These are phyloP conservation scores for Spinacia oleracea DNA, from an alignment of 179 eudicot genomes.

Conservation along the genomic window DNA sequence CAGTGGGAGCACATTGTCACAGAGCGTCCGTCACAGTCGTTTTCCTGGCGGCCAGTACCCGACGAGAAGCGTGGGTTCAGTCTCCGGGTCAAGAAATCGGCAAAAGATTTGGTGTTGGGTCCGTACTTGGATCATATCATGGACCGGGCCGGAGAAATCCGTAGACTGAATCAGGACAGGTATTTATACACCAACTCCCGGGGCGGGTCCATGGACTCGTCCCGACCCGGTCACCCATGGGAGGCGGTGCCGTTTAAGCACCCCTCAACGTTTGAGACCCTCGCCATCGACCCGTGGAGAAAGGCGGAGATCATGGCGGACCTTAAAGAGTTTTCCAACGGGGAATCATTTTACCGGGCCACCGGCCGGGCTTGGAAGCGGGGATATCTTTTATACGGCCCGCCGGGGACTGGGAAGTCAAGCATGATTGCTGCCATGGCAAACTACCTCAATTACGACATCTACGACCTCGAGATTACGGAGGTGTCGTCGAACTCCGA, in stretches of 20 bases:
- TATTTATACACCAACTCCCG: constrained; percentile 76
- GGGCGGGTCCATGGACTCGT: constrained; percentile 71
- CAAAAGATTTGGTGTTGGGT: constrained; percentile 38
- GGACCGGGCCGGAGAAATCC: constrained; percentile 55
- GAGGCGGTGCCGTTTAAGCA: constrained; percentile 94
- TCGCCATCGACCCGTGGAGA: constrained; percentile 71
- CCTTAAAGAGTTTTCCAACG: constrained; percentile 54
- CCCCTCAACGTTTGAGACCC: constrained; percentile 83
- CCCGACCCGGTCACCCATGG: constrained; percentile 76
- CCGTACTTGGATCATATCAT: constrained; percentile 69
- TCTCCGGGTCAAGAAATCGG: constrained; percentile 52
- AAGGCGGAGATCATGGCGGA: constrained; percentile 62
- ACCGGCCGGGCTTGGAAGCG: constrained; percentile 81
- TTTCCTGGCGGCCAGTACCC: constrained; percentile 90
- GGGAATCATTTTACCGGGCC: constrained; percentile 58
- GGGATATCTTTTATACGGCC: constrained; percentile 37
- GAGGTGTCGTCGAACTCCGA: constrained; percentile 76
- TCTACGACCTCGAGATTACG: constrained; percentile 79
- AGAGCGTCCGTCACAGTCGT: constrained; percentile 54
- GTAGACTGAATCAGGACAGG: constrained; percentile 64
- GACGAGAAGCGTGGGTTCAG: constrained; percentile 82
- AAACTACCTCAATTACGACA: constrained; percentile 58
- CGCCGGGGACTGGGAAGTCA: constrained; percentile 47
- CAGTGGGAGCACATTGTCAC: constrained; percentile 88
- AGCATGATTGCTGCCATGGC: constrained; percentile 51